phyloP scores from a whole-genome alignment of 306 rosid genomes.

The Malus fusca region DNA sequence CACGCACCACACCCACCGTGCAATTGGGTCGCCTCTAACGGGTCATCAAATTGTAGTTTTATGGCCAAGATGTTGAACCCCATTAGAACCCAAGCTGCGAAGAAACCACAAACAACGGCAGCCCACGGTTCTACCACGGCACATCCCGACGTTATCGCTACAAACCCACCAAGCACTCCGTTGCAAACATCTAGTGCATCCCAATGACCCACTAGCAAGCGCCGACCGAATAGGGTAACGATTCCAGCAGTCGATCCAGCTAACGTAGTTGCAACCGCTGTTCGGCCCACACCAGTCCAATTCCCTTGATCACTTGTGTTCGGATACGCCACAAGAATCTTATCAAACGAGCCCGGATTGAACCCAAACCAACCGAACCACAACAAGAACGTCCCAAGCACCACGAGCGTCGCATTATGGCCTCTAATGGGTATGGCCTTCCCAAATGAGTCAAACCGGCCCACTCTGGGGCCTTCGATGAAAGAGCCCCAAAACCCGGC shows the following conservation, averaged over 20 bases:
- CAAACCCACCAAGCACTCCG: conserved; percentile 75
- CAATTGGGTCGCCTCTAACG: conserved; percentile 68
- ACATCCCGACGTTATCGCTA: conserved; percentile 70
- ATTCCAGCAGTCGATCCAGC: conserved; percentile 51
- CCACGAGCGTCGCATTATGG: conserved; percentile 59
- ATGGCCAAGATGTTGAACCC: conserved; percentile 55
- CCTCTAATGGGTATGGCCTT: conserved; percentile 43
- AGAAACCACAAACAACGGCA: conserved; percentile 54
- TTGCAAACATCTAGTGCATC: conserved; percentile 61
- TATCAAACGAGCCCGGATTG: conserved; percentile 53
- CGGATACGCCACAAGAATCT: conserved; percentile 46
- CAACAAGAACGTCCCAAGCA: conserved; percentile 55
- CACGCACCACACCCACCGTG: conserved; percentile 73
- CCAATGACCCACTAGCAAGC: conserved; percentile 58
- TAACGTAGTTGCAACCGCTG: conserved; percentile 45
- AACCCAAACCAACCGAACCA: conserved; percentile 90
- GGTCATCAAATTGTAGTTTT: conserved; percentile 55
- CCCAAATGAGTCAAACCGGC: conserved; percentile 52
- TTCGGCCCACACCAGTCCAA: conserved; percentile 53
- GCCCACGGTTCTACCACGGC: conserved; percentile 81
- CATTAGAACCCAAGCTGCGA: conserved; percentile 55
- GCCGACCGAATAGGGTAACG: conserved; percentile 46
- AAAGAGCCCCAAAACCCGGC: conserved; percentile 74
- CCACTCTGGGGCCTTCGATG: conserved; percentile 61
- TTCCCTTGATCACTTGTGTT: conserved; percentile 26